Evolutionary conservation across 2,329 filamentous ascomycete genomes (phyloP), one percentile per base, ranked within the genome.

Genomic region (Pseudogymnoascus verrucosus): DNA sequence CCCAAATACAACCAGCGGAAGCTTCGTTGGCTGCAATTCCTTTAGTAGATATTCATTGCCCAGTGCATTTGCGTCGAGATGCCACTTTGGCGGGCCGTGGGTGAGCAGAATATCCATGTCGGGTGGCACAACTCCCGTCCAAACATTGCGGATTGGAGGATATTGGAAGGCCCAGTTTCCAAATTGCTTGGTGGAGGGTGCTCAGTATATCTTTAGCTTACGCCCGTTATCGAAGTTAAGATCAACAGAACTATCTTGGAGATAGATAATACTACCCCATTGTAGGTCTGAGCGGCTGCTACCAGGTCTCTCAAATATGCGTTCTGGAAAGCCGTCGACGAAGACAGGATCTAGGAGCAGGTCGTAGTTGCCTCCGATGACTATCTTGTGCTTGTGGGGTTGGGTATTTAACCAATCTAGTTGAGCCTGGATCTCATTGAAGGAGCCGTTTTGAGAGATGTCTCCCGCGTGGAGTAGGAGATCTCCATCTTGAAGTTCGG

Each of bases 401-500:
- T 93, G 82, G 2, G 79, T 78, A 60, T 80, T 83, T 14, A 97
- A 80, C 91, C 91, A 97, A 78, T 96, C 84, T 47, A 97, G 80
- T 70, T 95, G 89, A n/a, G 77, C 79, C 77, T 96, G 91, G 63
- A 98, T 87, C 66, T 91, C 89, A 10, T 79, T 78, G 0, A 85
- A 82, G 6, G 85, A 89, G 42, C 93, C 93, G 21, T 79, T 79
- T 69, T 91, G 87, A 63, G 88, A 89, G 71, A 96, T 80, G 76
- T 97, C 93, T 37, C 93, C 93, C 1, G 91, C 90, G 73, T 97
- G 93, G 69, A 98, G 89, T 59, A 98, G 83, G 21, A 97, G 80
- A 74, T 97, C 92, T 63, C 92, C 93, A 10, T 82, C 76, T 0
- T 92, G 91, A 0, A 96, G 80, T n/a, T 75, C 68, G 5, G 84